Evolutionary conservation across 441 rosid species (phyloP).

Genomic region (Euphorbia corollata): DNA sequence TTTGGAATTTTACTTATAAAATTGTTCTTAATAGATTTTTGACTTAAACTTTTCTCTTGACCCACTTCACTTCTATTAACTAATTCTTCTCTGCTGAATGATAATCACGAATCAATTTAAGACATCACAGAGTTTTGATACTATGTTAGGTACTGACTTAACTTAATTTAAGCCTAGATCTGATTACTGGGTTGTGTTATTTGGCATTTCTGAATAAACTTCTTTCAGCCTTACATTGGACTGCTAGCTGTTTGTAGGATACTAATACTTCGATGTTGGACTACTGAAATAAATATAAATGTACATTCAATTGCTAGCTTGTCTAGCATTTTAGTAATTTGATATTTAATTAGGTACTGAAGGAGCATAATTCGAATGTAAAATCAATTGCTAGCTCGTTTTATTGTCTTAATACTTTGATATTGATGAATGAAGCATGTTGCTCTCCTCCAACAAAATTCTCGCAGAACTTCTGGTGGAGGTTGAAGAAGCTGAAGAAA

Average conservation of each 20-base stretch:
- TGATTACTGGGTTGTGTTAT: neutral
- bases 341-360: neutral
- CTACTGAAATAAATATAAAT: neutral
- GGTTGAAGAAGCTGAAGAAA: conserved; percentile 71
- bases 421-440: conserved; percentile 5
- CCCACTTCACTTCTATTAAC: too few relatives aligned
- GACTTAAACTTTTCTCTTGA: too few relatives aligned
- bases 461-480: conserved; percentile 60
- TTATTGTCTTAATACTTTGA: neutral
- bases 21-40: too few relatives aligned
- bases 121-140: neutral
- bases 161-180: neutral
- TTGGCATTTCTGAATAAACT: neutral
- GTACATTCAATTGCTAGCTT: too few relatives aligned
- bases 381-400: neutral
- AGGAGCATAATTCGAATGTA: neutral
- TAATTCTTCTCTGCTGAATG: too few relatives aligned
- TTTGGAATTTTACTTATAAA: too few relatives aligned
- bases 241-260: neutral
- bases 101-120: conserved; percentile 4
- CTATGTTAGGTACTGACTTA: conserved; percentile 12
- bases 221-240: neutral
- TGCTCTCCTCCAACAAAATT: conserved; percentile 29
- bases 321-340: neutral
- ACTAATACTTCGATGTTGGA: neutral